phyloP scores from a whole-genome alignment of 2,329 filamentous ascomycete species.

The Gliomastix tumulicola region DNA sequence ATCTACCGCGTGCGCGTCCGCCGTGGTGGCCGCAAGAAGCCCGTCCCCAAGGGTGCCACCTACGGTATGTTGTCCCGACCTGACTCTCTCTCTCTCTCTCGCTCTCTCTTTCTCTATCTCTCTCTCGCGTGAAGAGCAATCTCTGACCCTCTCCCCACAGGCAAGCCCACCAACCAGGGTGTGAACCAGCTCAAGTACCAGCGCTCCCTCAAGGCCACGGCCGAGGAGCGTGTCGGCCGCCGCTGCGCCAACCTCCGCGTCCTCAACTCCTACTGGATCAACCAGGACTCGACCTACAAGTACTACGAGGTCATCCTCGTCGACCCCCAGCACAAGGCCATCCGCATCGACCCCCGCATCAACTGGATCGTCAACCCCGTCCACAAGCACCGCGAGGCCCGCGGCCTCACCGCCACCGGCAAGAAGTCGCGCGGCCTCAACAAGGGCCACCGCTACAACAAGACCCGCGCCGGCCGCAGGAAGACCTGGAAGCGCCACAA shows the following conservation, averaged over 20 bases:
- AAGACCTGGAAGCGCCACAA: slow-evolving; percentile 99
- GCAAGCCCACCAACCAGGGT: slow-evolving; percentile 99
- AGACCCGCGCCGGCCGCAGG: slow-evolving; percentile 92
- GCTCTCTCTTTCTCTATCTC: not conserved
- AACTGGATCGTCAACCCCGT: slow-evolving; percentile 99
- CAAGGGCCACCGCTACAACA: slow-evolving; percentile 99
- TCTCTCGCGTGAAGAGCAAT: not conserved
- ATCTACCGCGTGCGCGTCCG: slow-evolving; percentile 99
- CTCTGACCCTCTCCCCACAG: slow-evolving; percentile 39
- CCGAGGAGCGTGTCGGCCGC: slow-evolving; percentile 99
- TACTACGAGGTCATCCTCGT: slow-evolving; percentile 99
- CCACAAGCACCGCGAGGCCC: slow-evolving; percentile 99
- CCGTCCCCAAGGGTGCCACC: slow-evolving; percentile 94
- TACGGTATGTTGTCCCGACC: slow-evolving; percentile 62
- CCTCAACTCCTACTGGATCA: slow-evolving; percentile 99
- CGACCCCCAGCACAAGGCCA: slow-evolving; percentile 99
- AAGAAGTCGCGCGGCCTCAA: slow-evolving; percentile 99
- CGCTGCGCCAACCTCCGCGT: slow-evolving; percentile 98
- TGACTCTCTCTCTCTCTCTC: not conserved
- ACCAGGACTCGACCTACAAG: slow-evolving; percentile 99
- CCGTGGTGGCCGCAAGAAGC: slow-evolving; percentile 97
- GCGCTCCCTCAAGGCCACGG: slow-evolving; percentile 94
- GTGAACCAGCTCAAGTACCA: slow-evolving; percentile 99
- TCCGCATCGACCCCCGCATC: slow-evolving; percentile 97
- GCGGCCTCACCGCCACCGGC: slow-evolving; percentile 95